A percentile compares a stretch with the other conserved stretches of the same genome.
phyloP scores from a whole-genome alignment of 208 protist species.

The Blastocrithidia nonstop region DNA sequence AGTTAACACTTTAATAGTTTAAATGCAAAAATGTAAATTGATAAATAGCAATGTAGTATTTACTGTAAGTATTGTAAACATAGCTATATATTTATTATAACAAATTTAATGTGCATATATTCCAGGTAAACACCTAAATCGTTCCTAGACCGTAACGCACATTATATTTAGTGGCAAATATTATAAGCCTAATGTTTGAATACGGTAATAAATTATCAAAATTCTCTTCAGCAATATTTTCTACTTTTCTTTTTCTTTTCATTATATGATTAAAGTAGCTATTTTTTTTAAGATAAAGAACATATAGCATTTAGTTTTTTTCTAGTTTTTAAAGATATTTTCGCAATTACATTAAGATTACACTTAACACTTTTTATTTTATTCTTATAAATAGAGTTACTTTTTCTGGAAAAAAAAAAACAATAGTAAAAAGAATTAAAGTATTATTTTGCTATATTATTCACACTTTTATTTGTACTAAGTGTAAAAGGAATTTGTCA shows the following conservation, averaged over 20 bases:
- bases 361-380: not conserved
- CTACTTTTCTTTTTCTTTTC: constrained; percentile 3
- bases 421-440: not conserved
- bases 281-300: not conserved
- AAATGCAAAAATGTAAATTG: too few species aligned
- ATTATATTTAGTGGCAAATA: not conserved
- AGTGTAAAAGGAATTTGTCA: not conserved
- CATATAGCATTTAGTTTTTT: too few species aligned
- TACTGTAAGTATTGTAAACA: too few species aligned
- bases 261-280: not conserved
- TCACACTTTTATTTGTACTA: not conserved
- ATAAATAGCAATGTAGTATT: too few species aligned
- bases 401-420: not conserved
- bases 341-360: constrained; percentile 4
- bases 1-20: too few species aligned
- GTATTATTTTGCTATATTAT: constrained; percentile 4
- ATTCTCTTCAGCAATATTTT: not conserved
- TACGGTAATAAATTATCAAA: not conserved
- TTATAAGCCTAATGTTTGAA: not conserved
- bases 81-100: not conserved
- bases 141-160: not conserved
- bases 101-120: not conserved
- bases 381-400: not conserved
- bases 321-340: not conserved
- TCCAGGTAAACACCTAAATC: not conserved